Base-by-base conservation (phyloP, 1,139 yeast species). In the Pichia sp. region DNA sequence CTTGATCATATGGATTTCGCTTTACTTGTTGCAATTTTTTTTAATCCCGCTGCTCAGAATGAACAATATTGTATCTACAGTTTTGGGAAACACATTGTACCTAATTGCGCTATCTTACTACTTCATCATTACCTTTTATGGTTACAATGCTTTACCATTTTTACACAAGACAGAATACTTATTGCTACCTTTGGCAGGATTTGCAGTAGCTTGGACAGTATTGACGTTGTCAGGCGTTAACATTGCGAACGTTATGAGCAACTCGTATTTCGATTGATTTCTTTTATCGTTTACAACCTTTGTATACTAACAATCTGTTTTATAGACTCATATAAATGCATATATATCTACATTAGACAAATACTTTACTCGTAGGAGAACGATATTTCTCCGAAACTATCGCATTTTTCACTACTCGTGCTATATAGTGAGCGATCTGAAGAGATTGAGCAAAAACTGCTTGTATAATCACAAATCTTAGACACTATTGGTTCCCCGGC, bases 101-200 rank as follows among this genome's bases (percentile, higher is more conserved):
- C 78, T 87, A 61, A 80, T 80, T 8, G 85, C 96, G 41, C 72
- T 87, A 54, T 81, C 85, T 16, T 87, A 87, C 68, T 90, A 90
- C 69, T 84, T 84, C 64, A 78, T 88, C 53, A 80, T 90, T 54
- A 84, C 97, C 0, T 90, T 90, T 67, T 84, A 90, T 65, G 97
- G 97, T 13, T 90, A 87, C 72, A 87, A 87, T 67, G 85, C 90
- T 19, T 75, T 90, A 67, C 95, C 97, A 7, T 85, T 87, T 63
- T 73, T 90, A 60, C 83, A 81, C 58, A 81, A 78, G 62, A 82
- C 88, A 40, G 85, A 84, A 66, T 68, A 74, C 58, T 67, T 81
- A 51, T 65, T 82, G 54, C 68, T 76, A 55, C 81, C 90, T 57
- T 72, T 90, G 45, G 87, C 88, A 1, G 64, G 80, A 1, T 73